phyloP scores from a whole-genome alignment of 2,329 filamentous ascomycete species.

The Cryphonectria parasitica region DNA sequence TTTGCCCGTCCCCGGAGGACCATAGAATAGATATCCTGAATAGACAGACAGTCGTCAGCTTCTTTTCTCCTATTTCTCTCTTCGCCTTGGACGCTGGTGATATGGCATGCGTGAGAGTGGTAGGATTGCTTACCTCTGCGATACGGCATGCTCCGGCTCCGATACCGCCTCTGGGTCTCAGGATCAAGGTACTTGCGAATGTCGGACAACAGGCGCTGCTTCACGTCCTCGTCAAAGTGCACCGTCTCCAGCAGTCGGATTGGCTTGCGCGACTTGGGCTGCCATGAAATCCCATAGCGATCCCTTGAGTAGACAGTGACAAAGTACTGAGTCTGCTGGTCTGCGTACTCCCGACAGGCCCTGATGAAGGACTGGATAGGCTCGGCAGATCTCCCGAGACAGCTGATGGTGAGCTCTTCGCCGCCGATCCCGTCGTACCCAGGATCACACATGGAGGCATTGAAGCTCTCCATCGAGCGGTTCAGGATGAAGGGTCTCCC shows the following conservation, averaged over 20 bases:
- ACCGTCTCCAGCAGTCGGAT: conserved; percentile 55
- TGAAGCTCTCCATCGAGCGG: conserved; percentile 45
- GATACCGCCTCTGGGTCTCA: conserved; percentile 60
- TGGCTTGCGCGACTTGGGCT: conserved; percentile 52
- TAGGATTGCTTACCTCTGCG: conserved; percentile 43
- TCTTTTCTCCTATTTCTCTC: no score
- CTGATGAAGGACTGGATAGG: conserved; percentile 52
- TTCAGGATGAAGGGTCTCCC: conserved; percentile 50
- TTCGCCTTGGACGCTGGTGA: neutral
- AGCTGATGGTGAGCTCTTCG: conserved; percentile 53
- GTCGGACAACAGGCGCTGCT: conserved; percentile 52
- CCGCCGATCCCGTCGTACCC: conserved; percentile 51
- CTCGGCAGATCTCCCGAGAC: conserved; percentile 54
- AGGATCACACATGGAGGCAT: conserved; percentile 43
- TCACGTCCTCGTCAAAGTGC: conserved; percentile 51
- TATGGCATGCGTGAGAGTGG: no score
- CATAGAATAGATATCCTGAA: conserved; percentile 66
- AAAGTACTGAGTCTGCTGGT: conserved; percentile 52
- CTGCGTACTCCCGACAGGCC: conserved; percentile 51
- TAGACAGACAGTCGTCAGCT: neutral
- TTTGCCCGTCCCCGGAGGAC: conserved; percentile 65
- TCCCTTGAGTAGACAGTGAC: conserved; percentile 53
- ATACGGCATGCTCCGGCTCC: conserved; percentile 67
- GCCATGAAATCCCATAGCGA: conserved; percentile 52
- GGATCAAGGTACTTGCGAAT: conserved; percentile 57